phyloP scores from a whole-genome alignment of 352 stramenopile genomes.

The Phytophthora melonis region DNA sequence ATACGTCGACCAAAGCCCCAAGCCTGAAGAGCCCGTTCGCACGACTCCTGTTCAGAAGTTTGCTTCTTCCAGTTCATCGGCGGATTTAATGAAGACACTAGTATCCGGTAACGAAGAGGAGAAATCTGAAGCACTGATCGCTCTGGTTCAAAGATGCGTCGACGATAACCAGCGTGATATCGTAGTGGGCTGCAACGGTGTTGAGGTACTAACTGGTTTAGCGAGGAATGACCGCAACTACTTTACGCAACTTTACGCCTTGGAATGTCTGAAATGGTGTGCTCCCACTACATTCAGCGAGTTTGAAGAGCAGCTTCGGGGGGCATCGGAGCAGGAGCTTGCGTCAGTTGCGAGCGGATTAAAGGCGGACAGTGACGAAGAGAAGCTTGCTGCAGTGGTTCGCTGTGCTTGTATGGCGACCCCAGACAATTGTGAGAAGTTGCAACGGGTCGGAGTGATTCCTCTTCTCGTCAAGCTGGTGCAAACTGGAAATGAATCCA shows the following conservation, averaged over 20 bases:
- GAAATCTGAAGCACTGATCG: background rate
- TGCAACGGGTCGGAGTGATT: background rate
- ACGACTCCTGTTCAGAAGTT: background rate
- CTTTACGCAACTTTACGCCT: background rate
- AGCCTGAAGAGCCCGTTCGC: background rate
- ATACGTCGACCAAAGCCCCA: background rate
- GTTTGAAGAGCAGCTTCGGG: background rate
- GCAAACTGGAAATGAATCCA: background rate
- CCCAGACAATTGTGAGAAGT: background rate
- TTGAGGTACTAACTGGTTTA: background rate
- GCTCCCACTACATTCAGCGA: background rate
- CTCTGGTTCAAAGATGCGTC: background rate
- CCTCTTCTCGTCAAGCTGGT: background rate
- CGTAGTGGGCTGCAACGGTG: background rate
- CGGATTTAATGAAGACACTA: background rate
- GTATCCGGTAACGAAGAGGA: background rate
- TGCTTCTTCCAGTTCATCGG: background rate
- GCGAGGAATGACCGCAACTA: background rate
- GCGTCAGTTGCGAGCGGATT: background rate
- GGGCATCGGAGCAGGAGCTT: background rate
- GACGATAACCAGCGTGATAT: background rate
- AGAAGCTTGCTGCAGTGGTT: background rate
- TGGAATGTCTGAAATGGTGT: background rate
- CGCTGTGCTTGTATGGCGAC: background rate
- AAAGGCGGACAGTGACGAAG: background rate